These are phyloP conservation scores for Leishmania mexicana DNA, from an alignment of 208 protist genomes.

Conservation along the genomic window DNA sequence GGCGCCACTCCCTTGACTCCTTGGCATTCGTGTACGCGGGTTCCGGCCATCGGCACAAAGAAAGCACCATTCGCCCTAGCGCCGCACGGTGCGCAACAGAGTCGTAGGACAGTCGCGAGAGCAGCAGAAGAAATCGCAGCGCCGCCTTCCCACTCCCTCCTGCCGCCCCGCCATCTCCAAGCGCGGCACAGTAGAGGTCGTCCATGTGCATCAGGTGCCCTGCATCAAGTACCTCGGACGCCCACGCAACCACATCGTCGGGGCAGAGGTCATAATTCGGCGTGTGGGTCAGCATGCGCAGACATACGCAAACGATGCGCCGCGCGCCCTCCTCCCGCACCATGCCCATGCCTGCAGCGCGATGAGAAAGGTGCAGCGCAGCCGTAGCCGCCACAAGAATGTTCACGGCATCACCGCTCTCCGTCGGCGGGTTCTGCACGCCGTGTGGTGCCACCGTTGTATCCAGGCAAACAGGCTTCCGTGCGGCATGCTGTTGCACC, in stretches of 20 bases:
- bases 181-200: too few relatives aligned
- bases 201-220: neutral
- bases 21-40: neutral
- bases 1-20: constrained; percentile 51
- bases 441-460: constrained; percentile 39
- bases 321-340: neutral
- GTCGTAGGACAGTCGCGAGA: constrained; percentile 46
- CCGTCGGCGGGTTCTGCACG: constrained; percentile 42
- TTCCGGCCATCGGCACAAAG: constrained; percentile 19
- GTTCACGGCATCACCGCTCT: constrained; percentile 39
- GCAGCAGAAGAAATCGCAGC: constrained; percentile 20
- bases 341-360: neutral
- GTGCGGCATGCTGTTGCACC: neutral
- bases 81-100: constrained; percentile 17
- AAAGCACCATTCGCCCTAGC: constrained; percentile 18
- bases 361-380: constrained; percentile 11
- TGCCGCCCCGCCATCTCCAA: neutral
- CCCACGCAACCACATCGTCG: constrained; percentile 30
- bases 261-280: constrained; percentile 63
- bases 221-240: constrained; percentile 27
- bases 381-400: constrained; percentile 28
- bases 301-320: constrained; percentile 23
- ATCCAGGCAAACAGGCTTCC: constrained; percentile 43
- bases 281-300: constrained; percentile 39
- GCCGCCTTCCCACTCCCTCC: neutral